Evolutionary conservation across 768 basidiomycete species (phyloP).

Genomic region (Mycena indigotica): DNA sequence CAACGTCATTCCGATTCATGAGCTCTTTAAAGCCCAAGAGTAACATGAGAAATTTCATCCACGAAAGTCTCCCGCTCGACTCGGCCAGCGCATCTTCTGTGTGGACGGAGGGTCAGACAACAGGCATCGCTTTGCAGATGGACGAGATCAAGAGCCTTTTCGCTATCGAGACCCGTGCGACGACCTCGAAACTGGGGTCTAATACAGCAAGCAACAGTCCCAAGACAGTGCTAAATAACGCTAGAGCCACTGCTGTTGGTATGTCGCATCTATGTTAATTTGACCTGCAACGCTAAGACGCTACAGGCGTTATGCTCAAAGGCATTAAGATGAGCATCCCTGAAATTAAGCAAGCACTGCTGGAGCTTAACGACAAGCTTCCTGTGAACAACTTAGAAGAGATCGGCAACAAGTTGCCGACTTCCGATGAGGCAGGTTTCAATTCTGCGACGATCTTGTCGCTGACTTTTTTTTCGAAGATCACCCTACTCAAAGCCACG

Average conservation of each 20-base stretch:
- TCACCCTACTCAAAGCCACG: constrained; percentile 57
- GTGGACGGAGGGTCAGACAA: constrained; percentile 61
- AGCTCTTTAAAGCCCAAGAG: no score
- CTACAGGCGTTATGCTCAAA: constrained; percentile 79
- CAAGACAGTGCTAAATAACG: constrained; percentile 76
- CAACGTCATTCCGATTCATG: constrained; percentile 23
- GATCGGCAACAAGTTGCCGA: constrained; percentile 76
- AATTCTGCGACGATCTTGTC: not conserved
- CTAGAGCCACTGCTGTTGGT: constrained; percentile 63
- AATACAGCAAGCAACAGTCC: constrained; percentile 56
- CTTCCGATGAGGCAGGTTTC: constrained; percentile 69
- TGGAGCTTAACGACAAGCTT: constrained; percentile 73
- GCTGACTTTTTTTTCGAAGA: constrained; percentile 38
- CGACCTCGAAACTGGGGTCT: constrained; percentile 42
- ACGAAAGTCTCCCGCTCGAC: constrained; percentile 29
- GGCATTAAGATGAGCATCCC: constrained; percentile 66
- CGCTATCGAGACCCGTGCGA: constrained; percentile 50
- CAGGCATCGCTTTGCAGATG: constrained; percentile 52
- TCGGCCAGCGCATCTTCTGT: constrained; percentile 52
- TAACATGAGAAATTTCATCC: no score
- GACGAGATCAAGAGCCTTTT: constrained; percentile 74
- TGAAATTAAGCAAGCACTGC: constrained; percentile 69
- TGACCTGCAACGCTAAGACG: no score
- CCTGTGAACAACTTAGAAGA: constrained; percentile 76
- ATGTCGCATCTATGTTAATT: not conserved